Conservation (phyloP, 2,329 filamentous ascomycete species). For the Colletotrichum abscissum region DNA sequence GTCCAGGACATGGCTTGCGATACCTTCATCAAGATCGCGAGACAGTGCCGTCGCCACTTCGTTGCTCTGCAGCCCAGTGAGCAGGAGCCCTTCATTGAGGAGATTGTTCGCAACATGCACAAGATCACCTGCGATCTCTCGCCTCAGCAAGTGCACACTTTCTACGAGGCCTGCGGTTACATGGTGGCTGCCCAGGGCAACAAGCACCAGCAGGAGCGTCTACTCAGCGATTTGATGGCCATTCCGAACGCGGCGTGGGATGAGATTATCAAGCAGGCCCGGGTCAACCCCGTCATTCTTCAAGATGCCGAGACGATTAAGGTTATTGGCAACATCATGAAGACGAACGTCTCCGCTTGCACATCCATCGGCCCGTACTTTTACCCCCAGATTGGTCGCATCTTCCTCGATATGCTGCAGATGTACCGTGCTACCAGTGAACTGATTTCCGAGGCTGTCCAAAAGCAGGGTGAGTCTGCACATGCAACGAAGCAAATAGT, state of each 20-base stretch:
- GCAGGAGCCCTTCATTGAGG: conserved; percentile 95
- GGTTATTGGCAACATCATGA: conserved; percentile 99
- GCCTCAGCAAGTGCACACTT: conserved; percentile 97
- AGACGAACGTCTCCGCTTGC: conserved; percentile 99
- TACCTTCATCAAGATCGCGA: conserved; percentile 99
- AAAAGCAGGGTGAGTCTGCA: conserved; percentile 31
- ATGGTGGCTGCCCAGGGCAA: conserved; percentile 99
- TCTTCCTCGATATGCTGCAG: conserved; percentile 98
- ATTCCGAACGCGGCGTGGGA: conserved; percentile 97
- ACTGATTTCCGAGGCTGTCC: conserved; percentile 91
- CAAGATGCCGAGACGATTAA: conserved; percentile 97
- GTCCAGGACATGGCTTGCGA: conserved; percentile 99
- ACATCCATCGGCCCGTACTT: conserved; percentile 97
- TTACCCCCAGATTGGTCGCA: conserved; percentile 96
- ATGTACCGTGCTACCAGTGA: conserved; percentile 99
- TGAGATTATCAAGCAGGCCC: conserved; percentile 89
- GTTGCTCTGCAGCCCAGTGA: conserved; percentile 96
- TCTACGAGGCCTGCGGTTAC: conserved; percentile 98
- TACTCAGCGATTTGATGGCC: conserved; percentile 92
- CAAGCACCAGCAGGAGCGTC: conserved; percentile 90
- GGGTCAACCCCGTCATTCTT: conserved; percentile 84
- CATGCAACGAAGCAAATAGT: neutral
- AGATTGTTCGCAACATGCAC: conserved; percentile 94
- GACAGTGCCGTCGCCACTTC: conserved; percentile 97
- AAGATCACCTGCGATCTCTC: conserved; percentile 96